Percentiles rank a stretch among this genome's conserved stretches.
Evolutionary conservation across 2,329 filamentous ascomycete species (phyloP).

Genomic region (Diaporthe velutina): DNA sequence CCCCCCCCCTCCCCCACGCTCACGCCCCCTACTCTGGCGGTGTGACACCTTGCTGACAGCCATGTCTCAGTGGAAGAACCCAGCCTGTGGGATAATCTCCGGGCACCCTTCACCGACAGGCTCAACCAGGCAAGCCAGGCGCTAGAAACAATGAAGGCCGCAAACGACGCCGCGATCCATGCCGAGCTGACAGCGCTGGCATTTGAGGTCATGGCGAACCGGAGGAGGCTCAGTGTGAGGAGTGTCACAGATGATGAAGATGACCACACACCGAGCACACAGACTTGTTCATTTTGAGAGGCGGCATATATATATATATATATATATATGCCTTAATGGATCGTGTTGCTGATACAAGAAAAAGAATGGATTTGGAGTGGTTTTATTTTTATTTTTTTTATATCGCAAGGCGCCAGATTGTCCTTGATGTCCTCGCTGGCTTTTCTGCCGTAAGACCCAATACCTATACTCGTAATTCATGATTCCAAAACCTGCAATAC

Average conservation of each 20-base stretch:
- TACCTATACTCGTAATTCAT: not conserved
- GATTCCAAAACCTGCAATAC: not conserved
- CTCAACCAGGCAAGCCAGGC: conserved; percentile 30
- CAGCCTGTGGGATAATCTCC: conserved; percentile 32
- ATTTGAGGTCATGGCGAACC: conserved; percentile 35
- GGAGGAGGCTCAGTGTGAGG: conserved; percentile 27
- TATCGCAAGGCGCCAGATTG: conserved; percentile 20
- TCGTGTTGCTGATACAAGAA: not conserved
- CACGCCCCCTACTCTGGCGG: too few species aligned
- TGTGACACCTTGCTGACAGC: not conserved
- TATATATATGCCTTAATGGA: not conserved
- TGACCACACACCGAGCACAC: not conserved
- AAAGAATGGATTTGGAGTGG: not conserved
- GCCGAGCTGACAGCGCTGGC: conserved; percentile 36
- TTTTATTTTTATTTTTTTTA: not conserved
- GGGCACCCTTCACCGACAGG: conserved; percentile 35
- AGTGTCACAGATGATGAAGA: conserved; percentile 31
- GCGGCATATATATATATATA: not conserved
- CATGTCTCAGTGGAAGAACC: conserved; percentile 23
- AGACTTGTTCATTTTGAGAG: not conserved
- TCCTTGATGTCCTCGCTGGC: not conserved
- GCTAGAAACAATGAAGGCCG: conserved; percentile 27
- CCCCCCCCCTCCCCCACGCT: not conserved
- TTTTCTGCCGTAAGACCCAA: not conserved
- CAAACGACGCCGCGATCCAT: conserved; percentile 32